Evolutionary conservation across 345 rosid genomes (phyloP).

Genomic region (Populus alba): DNA sequence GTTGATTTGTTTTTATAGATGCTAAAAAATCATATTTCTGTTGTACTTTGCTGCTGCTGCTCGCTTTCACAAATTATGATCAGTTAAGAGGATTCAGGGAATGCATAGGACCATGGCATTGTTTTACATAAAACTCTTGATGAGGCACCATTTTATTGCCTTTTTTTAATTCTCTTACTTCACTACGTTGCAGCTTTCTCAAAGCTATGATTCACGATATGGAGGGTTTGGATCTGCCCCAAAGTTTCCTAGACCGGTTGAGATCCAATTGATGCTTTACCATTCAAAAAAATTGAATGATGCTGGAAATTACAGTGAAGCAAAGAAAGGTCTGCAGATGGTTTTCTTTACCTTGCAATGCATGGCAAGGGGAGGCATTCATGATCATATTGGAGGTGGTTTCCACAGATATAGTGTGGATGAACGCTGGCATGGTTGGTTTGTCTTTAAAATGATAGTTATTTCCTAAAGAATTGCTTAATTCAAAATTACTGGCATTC

Average conservation of each 20-base stretch:
- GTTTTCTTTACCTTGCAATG: constrained; percentile 75
- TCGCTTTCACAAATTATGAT: background rate
- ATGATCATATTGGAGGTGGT: constrained; percentile 94
- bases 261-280: constrained; percentile 85
- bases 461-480: background rate
- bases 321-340: constrained; percentile 48
- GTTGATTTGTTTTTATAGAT: background rate
- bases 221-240: constrained; percentile 98
- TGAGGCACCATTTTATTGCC: background rate
- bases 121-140: background rate
- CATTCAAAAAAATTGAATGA: constrained; percentile 65
- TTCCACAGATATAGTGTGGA: constrained; percentile 97
- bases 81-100: background rate
- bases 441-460: background rate
- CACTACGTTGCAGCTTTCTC: constrained; percentile 58
- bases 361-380: constrained; percentile 94
- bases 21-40: background rate
- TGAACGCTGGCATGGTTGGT: constrained; percentile 92
- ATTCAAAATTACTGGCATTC: no score
- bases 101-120: background rate
- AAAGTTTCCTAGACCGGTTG: constrained; percentile 96
- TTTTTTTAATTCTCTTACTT: background rate
- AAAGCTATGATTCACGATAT: constrained; percentile 58
- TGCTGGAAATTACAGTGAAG: constrained; percentile 44
- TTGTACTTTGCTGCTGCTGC: background rate